Base-by-base conservation (phyloP, 257 asterid species). In the Solanum infundibuliforme region DNA sequence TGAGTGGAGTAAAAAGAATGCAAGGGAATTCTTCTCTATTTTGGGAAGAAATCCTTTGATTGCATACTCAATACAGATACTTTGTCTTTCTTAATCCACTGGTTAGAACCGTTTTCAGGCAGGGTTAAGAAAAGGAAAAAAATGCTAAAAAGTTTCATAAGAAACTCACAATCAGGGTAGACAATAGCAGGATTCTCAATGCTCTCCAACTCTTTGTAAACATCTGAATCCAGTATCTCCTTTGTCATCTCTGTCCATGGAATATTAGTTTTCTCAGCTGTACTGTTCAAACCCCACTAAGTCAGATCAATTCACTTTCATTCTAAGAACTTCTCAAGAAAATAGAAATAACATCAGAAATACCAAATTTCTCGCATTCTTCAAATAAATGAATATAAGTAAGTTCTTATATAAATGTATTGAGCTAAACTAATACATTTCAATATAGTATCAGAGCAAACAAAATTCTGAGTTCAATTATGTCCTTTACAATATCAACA, bases 231-330 rank as follows among this genome's bases (percentile, higher is more conserved):
- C 92, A 96, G 82, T 87, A 96, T 93, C 92, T 94, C 93, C 86
- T 87, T 93, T 20, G 98, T 89, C 99, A 96, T 96, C 89, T 93
- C 92, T 90, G 98, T 90, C 99, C 98, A 96, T 20, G 98, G 98
- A 89, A 96, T 94, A 92, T 90, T 95, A 86, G 92, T 91, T 91
- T 94, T 95, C 91, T 96, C 99, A 86, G 98, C 99, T 94, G 98
- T 96, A 91, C 99, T 96, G 98, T 90, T 86, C 91, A 88, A 88
- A 89, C 66, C 52, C 85, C 81, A 62, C 39, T 7, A 29, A 8
- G 72, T 10, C 31, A 81, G 27, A 86, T 12, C 31, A 72, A 41
- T 20, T 25, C 60, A 39, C n/a, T 38, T 75, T 31, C 76, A 29
- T 7, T 38, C 5, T 27, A 11, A 68, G 23, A 14, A n/a, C 76